phyloP scores from a whole-genome alignment of 208 protist genomes.

The Trypanosoma conorhini region DNA sequence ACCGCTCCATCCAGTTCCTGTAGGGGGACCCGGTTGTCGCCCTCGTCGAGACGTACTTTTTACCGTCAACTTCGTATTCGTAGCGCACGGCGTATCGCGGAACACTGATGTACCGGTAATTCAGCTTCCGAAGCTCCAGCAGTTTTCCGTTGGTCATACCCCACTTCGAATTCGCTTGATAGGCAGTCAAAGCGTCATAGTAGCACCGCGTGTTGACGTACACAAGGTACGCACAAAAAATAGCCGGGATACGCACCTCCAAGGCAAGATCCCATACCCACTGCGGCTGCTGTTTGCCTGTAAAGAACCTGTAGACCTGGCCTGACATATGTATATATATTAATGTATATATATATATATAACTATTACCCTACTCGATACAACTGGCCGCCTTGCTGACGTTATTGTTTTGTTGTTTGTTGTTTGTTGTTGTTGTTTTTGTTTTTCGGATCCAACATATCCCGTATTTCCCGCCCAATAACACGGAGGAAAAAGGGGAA shows the following conservation, averaged over 20 bases:
- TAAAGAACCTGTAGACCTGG: constrained; percentile 67
- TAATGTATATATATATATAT: background rate
- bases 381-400: background rate
- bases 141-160: constrained; percentile 73
- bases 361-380: constrained; percentile 1
- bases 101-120: constrained; percentile 86
- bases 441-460: background rate
- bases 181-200: constrained; percentile 70
- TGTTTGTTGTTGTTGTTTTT: background rate
- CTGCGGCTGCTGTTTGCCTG: constrained; percentile 75
- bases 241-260: constrained; percentile 75
- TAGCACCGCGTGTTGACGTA: constrained; percentile 84
- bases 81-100: constrained; percentile 85
- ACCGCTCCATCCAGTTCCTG: constrained; percentile 73
- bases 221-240: constrained; percentile 57
- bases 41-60: constrained; percentile 72
- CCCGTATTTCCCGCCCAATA: background rate
- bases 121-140: constrained; percentile 83
- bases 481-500: constrained; percentile 22
- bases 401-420: background rate
- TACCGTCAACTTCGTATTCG: constrained; percentile 84
- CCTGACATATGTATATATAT: constrained; percentile 35
- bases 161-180: constrained; percentile 69
- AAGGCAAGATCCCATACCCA: constrained; percentile 89
- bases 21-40: constrained; percentile 86